These are phyloP conservation scores for Leptographium radiaticola DNA, from an alignment of 2,329 filamentous ascomycete genomes.

Conservation along the genomic window DNA sequence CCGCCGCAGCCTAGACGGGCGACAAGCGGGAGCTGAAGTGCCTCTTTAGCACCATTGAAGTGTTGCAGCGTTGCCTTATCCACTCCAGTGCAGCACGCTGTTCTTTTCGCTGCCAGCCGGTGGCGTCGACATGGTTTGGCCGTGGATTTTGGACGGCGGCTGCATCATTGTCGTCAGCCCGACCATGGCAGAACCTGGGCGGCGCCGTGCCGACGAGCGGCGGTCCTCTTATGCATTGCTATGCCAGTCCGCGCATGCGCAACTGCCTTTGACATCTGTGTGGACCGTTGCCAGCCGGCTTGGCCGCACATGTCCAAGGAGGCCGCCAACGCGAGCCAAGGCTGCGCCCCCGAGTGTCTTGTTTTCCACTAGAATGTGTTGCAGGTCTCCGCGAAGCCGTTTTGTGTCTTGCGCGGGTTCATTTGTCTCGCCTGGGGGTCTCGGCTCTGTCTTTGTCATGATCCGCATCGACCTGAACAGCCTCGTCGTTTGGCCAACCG, in stretches of 20 bases:
- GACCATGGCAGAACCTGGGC: slow-evolving; percentile 41
- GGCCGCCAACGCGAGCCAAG: slow-evolving; percentile 43
- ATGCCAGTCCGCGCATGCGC: slow-evolving; percentile 37
- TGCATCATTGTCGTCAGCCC: slow-evolving; percentile 47
- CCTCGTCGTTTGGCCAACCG: slow-evolving; percentile 41
- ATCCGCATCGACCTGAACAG: slow-evolving; percentile 40
- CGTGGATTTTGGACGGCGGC: slow-evolving; percentile 43
- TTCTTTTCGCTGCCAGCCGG: slow-evolving; percentile 46
- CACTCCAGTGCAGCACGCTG: slow-evolving; percentile 46
- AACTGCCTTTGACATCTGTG: slow-evolving; percentile 33
- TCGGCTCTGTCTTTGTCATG: slow-evolving; percentile 44
- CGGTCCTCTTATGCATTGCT: slow-evolving; percentile 48
- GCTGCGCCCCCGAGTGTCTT: slow-evolving; percentile 40
- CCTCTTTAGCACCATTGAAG: slow-evolving; percentile 48
- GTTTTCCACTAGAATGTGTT: slow-evolving; percentile 38
- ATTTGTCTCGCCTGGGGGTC: slow-evolving; percentile 25
- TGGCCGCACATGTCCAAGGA: slow-evolving; percentile 37
- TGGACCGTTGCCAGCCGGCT: neutral
- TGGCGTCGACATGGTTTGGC: slow-evolving; percentile 49
- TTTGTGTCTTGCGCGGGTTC: neutral
- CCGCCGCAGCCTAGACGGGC: slow-evolving; percentile 14
- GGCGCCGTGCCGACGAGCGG: slow-evolving; percentile 45
- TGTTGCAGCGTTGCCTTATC: slow-evolving; percentile 47
- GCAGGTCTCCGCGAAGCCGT: slow-evolving; percentile 3
- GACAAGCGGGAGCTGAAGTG: slow-evolving; percentile 46